A percentile compares a stretch with the other conserved stretches of the same genome.
Conservation (phyloP, 2,329 filamentous ascomycete genomes). For the Microdochium nivale region DNA sequence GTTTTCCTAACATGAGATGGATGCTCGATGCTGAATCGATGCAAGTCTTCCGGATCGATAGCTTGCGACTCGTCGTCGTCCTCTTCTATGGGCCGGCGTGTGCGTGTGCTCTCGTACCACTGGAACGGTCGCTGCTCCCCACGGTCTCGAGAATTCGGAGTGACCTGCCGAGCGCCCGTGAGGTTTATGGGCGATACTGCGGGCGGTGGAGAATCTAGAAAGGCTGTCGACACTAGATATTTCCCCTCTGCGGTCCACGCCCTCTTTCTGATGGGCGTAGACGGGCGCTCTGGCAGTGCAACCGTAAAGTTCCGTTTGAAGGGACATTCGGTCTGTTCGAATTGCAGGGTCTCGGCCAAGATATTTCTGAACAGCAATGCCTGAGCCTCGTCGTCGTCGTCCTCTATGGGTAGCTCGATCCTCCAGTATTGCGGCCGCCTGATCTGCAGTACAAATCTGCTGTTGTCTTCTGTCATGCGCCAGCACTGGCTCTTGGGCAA, state of each 20-base stretch:
- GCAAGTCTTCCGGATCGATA: too few species aligned
- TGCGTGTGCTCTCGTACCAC: background rate
- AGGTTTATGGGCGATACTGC: background rate
- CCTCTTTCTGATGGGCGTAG: slow-evolving; percentile 55
- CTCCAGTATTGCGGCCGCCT: slow-evolving; percentile 80
- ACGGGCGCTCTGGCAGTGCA: slow-evolving; percentile 59
- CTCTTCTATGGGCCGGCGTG: too few species aligned
- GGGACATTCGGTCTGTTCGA: slow-evolving; percentile 82
- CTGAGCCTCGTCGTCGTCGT: slow-evolving; percentile 52
- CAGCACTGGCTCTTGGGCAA: slow-evolving; percentile 86
- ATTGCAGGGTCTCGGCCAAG: slow-evolving; percentile 65
- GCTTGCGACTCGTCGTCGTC: too few species aligned
- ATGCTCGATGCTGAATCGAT: too few species aligned
- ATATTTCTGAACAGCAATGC: slow-evolving; percentile 62
- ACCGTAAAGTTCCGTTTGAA: slow-evolving; percentile 73
- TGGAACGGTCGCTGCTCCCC: background rate
- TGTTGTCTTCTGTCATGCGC: slow-evolving; percentile 79
- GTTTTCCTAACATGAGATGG: too few species aligned
- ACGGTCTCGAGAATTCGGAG: background rate
- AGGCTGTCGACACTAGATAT: slow-evolving; percentile 29
- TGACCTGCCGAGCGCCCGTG: background rate
- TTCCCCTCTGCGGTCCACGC: slow-evolving; percentile 55
- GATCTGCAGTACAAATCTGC: slow-evolving; percentile 78
- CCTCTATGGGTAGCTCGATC: slow-evolving; percentile 69
- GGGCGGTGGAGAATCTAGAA: slow-evolving; percentile 1